Conservation (phyloP, 225 moss, liverwort and hornwort species). For the Climacium dendroides region DNA sequence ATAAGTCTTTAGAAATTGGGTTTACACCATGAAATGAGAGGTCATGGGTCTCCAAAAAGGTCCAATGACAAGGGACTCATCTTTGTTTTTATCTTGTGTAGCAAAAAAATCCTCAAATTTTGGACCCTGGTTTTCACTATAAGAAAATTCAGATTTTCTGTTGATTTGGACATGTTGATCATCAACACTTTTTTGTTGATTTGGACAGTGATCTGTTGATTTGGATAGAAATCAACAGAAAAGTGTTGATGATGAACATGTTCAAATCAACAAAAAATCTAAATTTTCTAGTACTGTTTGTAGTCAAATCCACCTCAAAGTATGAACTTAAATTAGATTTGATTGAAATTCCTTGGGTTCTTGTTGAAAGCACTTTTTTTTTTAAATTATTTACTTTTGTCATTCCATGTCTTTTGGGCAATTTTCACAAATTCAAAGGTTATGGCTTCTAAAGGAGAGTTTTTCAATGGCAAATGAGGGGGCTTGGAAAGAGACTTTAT, state of each 20-base stretch:
- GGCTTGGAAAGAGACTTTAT: neutral
- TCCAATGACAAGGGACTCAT: accelerated
- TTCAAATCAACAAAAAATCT: no score
- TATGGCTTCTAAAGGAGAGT: accelerated
- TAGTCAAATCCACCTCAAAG: neutral
- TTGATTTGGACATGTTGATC: no score
- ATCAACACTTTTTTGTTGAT: no score
- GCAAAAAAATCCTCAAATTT: neutral
- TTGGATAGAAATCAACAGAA: no score
- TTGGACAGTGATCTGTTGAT: no score
- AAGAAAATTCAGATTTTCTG: no score
- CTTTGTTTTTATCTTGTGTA: accelerated
- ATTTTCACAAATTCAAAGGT: neutral
- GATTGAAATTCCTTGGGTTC: accelerated
- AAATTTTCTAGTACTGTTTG: no score
- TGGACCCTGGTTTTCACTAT: no score
- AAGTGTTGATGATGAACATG: no score
- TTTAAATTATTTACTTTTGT: no score
- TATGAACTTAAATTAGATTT: accelerated
- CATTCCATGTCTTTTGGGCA: accelerated
- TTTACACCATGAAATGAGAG: accelerated
- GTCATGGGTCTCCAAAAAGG: accelerated
- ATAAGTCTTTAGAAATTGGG: neutral
- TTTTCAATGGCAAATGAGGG: neutral
- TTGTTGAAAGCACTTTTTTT: neutral